These are phyloP conservation scores for Kazachstania sp. DNA, from an alignment of 1,139 yeast genomes.

Conservation along the genomic window DNA sequence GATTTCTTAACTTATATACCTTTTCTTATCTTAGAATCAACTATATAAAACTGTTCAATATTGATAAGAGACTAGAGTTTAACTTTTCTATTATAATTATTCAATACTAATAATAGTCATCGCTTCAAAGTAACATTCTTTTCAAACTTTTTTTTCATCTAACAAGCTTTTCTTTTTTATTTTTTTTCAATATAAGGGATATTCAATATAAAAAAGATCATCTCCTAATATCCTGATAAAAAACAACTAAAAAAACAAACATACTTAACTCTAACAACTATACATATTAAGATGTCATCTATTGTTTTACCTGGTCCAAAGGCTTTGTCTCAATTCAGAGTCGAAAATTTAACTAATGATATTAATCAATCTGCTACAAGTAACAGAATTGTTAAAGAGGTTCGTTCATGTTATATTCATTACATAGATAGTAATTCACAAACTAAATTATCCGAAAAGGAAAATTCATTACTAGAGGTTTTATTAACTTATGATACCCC, in stretches of 20 bases:
- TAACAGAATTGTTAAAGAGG: constrained; percentile 49
- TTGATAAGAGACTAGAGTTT: too few species aligned
- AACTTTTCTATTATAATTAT: too few species aligned
- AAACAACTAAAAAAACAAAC: not conserved
- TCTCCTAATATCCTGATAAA: not conserved
- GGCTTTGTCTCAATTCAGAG: constrained; percentile 83
- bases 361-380: constrained; percentile 53
- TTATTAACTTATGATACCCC: constrained; percentile 71
- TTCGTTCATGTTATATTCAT: constrained; percentile 73
- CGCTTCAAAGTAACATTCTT: too few species aligned
- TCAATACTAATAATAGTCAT: too few species aligned
- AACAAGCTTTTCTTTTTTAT: too few species aligned
- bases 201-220: too few species aligned
- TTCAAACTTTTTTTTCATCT: too few species aligned
- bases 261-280: too few species aligned
- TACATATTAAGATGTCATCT: constrained; percentile 34
- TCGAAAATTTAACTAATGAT: constrained; percentile 60
- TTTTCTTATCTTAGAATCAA: too few species aligned
- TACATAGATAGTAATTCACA: constrained; percentile 51
- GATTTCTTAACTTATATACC: too few species aligned
- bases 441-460: constrained; percentile 32
- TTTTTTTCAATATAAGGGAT: too few species aligned
- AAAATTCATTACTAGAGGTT: constrained; percentile 45
- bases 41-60: too few species aligned
- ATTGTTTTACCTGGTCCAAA: constrained; percentile 80